Evolutionary conservation across 805 yeast genomes (phyloP).

Genomic region (Debaryomyces hansenii): DNA sequence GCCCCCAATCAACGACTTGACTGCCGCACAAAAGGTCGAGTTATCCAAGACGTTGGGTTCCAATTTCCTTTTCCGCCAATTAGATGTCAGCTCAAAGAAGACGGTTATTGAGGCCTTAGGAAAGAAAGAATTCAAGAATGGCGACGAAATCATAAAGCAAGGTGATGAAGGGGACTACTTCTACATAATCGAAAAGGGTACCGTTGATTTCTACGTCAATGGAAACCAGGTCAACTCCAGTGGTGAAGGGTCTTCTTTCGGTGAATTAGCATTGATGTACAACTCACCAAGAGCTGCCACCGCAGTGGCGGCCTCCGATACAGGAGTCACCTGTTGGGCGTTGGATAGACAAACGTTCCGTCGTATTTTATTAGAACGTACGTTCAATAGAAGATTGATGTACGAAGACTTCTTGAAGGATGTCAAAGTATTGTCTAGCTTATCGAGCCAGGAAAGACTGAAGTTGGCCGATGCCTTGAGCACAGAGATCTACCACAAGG

Average conservation of each 20-base stretch:
- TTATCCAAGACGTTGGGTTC: constrained; percentile 70
- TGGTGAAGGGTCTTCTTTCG: constrained; percentile 90
- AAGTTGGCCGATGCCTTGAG: constrained; percentile 93
- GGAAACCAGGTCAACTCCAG: constrained; percentile 68
- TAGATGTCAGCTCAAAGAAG: constrained; percentile 74
- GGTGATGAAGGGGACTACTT: constrained; percentile 96
- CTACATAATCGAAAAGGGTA: constrained; percentile 81
- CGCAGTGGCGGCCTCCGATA: constrained; percentile 72
- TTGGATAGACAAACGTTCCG: constrained; percentile 92
- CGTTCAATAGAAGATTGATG: constrained; percentile 85
- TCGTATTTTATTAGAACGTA: constrained; percentile 84
- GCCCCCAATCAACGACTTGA: constrained; percentile 67
- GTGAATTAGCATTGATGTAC: constrained; percentile 96
- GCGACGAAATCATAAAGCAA: constrained; percentile 72
- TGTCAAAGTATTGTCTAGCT: constrained; percentile 74
- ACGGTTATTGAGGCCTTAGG: constrained; percentile 83
- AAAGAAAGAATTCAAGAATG: constrained; percentile 61
- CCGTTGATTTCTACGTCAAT: constrained; percentile 77
- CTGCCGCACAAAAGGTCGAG: constrained; percentile 62
- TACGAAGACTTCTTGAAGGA: constrained; percentile 86
- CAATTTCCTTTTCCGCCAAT: constrained; percentile 81
- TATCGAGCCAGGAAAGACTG: constrained; percentile 79
- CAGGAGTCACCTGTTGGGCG: constrained; percentile 70
- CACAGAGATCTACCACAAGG: constrained; percentile 69
- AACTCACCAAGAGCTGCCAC: constrained; percentile 98